These are phyloP conservation scores for Populus simonii DNA, from an alignment of 345 rosid genomes.

Conservation along the genomic window DNA sequence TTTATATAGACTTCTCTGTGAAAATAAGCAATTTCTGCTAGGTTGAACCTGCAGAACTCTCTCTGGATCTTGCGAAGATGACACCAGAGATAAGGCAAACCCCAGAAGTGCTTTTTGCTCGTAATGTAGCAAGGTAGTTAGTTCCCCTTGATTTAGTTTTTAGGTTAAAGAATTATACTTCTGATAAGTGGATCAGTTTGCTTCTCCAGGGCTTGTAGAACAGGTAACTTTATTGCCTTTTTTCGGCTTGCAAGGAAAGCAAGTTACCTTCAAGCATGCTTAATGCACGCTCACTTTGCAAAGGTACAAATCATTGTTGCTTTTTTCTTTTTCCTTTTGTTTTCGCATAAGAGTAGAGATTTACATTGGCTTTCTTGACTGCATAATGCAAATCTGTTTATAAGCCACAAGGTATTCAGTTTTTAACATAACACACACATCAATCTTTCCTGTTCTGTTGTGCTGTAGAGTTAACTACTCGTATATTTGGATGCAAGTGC, in stretches of 20 bases:
- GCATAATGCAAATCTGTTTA: too few species aligned
- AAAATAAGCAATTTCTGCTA: conserved; percentile 32
- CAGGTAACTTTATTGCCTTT: conserved; percentile 79
- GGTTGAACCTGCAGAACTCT: conserved; percentile 99
- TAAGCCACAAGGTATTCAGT: not conserved
- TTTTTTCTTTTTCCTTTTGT: not conserved
- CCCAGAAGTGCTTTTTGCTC: conserved; percentile 85
- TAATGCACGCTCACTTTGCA: conserved; percentile 98
- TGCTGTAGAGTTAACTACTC: not conserved
- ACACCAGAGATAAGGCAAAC: conserved; percentile 90
- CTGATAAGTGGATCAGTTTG: conserved; percentile 31
- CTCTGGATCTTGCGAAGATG: conserved; percentile 98
- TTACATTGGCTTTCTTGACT: not conserved
- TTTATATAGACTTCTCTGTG: conserved; percentile 15
- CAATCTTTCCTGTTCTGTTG: not conserved
- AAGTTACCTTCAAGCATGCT: conserved; percentile 92
- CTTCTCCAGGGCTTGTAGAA: conserved; percentile 82
- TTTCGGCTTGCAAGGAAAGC: conserved; percentile 91
- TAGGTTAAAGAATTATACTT: conserved; percentile 24
- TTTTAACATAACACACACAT: not conserved
- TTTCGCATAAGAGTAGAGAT: too few species aligned
- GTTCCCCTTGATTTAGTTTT: conserved; percentile 4
- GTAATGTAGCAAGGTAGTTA: conserved; percentile 83
- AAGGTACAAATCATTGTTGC: conserved; percentile 51
- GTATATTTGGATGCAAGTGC: not conserved